Evolutionary conservation across 75 land plant species (phyloP).

Genomic region (Azolla pinnata): DNA sequence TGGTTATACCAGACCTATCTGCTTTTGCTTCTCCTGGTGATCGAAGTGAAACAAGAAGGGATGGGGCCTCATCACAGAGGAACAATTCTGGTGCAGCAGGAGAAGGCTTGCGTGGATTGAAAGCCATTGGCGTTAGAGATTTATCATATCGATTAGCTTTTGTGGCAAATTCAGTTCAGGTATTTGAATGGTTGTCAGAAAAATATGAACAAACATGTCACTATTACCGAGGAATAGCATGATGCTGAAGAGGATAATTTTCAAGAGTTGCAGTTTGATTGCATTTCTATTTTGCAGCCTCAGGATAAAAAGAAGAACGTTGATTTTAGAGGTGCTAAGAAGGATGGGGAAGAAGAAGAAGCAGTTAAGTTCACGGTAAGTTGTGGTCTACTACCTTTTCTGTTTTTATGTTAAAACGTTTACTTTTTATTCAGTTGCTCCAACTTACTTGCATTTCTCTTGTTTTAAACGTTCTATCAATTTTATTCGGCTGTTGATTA

Average conservation of each 20-base stretch:
- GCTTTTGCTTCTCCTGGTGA: conserved; percentile 97
- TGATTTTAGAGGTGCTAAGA: conserved; percentile 65
- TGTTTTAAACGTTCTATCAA: neutral
- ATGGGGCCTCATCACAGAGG: conserved; percentile 35
- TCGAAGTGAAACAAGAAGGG: conserved; percentile 74
- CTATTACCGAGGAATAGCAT: too few relatives aligned
- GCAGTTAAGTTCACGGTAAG: conserved; percentile 52
- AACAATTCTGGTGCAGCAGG: conserved; percentile 35
- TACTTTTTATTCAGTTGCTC: neutral
- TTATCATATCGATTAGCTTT: conserved; percentile 91
- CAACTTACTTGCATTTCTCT: neutral
- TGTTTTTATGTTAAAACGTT: too few relatives aligned
- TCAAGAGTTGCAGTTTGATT: neutral
- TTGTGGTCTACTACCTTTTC: conserved; percentile 1
- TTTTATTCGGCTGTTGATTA: too few relatives aligned
- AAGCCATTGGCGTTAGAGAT: conserved; percentile 89
- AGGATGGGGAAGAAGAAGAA: conserved; percentile 72
- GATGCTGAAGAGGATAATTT: neutral
- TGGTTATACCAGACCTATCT: conserved; percentile 84
- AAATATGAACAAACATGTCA: too few relatives aligned
- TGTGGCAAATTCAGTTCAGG: conserved; percentile 97
- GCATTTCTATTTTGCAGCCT: conserved; percentile 37
- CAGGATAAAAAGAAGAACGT: conserved; percentile 59
- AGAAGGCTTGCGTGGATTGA: conserved; percentile 82
- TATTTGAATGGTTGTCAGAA: too few relatives aligned